Conservation (phyloP, 2,329 filamentous ascomycete species). For the Phialophora macrospora region DNA sequence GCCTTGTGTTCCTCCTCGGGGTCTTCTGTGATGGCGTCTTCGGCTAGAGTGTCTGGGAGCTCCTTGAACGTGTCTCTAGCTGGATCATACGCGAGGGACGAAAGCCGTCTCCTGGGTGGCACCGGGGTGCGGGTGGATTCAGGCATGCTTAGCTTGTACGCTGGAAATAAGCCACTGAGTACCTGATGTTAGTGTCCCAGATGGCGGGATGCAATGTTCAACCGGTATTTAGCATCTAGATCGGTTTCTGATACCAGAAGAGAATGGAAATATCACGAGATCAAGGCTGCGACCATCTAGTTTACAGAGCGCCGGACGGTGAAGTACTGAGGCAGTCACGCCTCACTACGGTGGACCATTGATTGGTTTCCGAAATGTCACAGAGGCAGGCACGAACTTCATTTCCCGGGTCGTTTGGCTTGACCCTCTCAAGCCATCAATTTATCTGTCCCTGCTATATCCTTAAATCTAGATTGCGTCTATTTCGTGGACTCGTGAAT, state of each 20-base stretch:
- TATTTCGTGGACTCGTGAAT: constrained; percentile 26
- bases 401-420: background rate
- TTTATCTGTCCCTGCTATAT: background rate
- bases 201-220: background rate
- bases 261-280: background rate
- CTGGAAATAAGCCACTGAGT: background rate
- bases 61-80: constrained; percentile 44
- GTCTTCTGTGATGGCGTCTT: constrained; percentile 38
- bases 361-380: background rate
- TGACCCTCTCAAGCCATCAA: background rate
- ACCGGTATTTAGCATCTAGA: background rate
- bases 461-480: background rate
- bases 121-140: constrained; percentile 17
- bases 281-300: background rate
- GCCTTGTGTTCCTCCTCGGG: constrained; percentile 21
- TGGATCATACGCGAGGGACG: constrained; percentile 43
- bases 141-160: constrained; percentile 20
- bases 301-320: background rate
- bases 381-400: background rate
- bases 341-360: background rate
- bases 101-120: constrained; percentile 32
- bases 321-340: background rate
- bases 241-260: background rate
- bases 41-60: constrained; percentile 38
- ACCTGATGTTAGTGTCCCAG: background rate